Base-by-base conservation (phyloP, 208 protist species). In the Porcisia hertigi region DNA sequence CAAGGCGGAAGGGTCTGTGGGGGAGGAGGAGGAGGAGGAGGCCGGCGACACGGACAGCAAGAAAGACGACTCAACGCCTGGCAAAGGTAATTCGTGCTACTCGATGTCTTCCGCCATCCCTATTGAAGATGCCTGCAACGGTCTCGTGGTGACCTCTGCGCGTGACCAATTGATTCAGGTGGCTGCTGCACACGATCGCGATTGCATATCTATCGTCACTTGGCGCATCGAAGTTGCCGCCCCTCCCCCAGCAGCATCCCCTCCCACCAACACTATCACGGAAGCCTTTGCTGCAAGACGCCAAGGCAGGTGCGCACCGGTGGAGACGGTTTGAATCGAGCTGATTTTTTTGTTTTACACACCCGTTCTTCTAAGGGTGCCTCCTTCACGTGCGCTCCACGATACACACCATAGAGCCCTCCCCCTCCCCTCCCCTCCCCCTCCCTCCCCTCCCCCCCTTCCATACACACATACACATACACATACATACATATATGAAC, bases 141-240 rank as follows among this genome's bases (percentile, higher is more conserved):
- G 88, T 6, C 30, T 90, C 53, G 85, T 70, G 7, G 80, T 88
- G 49, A 34, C 83, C 0, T 53, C 53, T 5, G 86, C 76, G 6
- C 53, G 41, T 4, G 66, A 84, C 45, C 69, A 77, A 49, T 43
- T 77, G 16, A 69, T 92, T 0, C 74, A 87, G 9, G 81, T 86
- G 60, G 75, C 83, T 45, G 86, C 78, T 1, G 76, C 84, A 0
- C 86, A 92, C 59, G 82, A 90, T 52, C 41, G 76, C 45, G 58
- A 80, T 16, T 92, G 67, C 66, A 41, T 92, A 11, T 87, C 88
- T 12, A 47, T 90, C 0, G 78, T 92, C 23, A 88, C 84, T 64
- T 92, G 88, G 81, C 76, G 64, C 36, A 58, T 81, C 36, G 70
- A 43, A 3, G n/a, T 16, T 49, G 14, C 69, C 2, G 25, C 53